phyloP scores from a whole-genome alignment of 2,329 filamentous ascomycete genomes.

The Phaeosphaeriaceae sp. region DNA sequence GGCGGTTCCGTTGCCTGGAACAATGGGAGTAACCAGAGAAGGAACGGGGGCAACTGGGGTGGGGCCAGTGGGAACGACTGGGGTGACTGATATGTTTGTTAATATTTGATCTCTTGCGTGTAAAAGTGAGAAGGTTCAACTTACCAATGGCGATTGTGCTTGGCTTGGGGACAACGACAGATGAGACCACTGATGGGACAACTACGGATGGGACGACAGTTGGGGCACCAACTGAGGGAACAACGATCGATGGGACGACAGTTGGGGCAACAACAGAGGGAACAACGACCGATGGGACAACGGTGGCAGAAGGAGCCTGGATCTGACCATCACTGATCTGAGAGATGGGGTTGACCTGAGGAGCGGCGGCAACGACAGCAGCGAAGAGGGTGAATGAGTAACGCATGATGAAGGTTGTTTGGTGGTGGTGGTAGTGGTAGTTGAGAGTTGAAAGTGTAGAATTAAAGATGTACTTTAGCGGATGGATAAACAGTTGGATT shows the following conservation, averaged over 20 bases:
- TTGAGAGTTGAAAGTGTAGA: slow-evolving; percentile 8
- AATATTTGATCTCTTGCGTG: neutral
- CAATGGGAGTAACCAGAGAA: slow-evolving; percentile 12
- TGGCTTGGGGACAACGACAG: neutral
- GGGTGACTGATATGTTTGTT: slow-evolving; percentile 8
- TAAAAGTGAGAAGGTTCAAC: neutral
- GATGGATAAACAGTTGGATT: slow-evolving; percentile 10
- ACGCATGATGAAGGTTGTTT: slow-evolving; percentile 38
- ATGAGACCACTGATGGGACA: slow-evolving; percentile 7
- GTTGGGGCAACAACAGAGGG: too few species aligned
- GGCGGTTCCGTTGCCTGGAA: slow-evolving; percentile 15
- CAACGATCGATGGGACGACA: slow-evolving; percentile 11
- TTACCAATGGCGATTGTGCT: slow-evolving; percentile 1
- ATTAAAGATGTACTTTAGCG: slow-evolving; percentile 6
- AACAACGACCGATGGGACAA: slow-evolving; percentile 9
- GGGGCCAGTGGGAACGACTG: slow-evolving; percentile 9
- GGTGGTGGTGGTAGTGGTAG: slow-evolving; percentile 8
- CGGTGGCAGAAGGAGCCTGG: slow-evolving; percentile 39
- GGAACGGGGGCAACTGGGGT: slow-evolving; percentile 15
- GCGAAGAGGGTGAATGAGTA: slow-evolving; percentile 40
- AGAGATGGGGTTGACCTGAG: slow-evolving; percentile 42
- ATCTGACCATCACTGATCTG: slow-evolving; percentile 49
- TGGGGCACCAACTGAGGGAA: too few species aligned
- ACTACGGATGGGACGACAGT: slow-evolving; percentile 6
- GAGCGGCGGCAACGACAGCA: slow-evolving; percentile 35